phyloP scores from a whole-genome alignment of 139 green algal genomes.

The Chlorella sorokiniana region DNA sequence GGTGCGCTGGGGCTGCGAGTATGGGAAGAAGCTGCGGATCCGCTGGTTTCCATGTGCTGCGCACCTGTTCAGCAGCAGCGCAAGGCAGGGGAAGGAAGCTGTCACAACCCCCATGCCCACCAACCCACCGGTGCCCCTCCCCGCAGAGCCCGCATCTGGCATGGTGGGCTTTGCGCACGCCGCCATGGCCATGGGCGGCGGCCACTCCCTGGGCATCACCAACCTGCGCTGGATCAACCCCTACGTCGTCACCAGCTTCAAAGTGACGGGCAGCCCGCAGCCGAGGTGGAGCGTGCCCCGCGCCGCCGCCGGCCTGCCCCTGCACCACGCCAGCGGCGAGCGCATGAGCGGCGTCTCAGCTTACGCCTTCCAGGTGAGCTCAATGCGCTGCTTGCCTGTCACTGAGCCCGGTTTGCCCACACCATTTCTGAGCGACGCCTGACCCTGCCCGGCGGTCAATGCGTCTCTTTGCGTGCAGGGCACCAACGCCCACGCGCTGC shows the following conservation, averaged over 20 bases:
- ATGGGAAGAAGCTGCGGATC: background rate
- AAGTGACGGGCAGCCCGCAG: background rate
- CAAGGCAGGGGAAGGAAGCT: background rate
- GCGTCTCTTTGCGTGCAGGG: too few species aligned
- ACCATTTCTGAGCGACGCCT: background rate
- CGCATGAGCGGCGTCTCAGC: slow-evolving; percentile 60
- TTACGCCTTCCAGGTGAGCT: slow-evolving; percentile 53
- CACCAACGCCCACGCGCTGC: slow-evolving; percentile 71
- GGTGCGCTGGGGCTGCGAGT: background rate
- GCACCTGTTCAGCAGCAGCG: too few species aligned
- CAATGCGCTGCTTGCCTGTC: background rate
- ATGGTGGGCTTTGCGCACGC: slow-evolving; percentile 53
- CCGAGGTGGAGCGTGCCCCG: slow-evolving; percentile 28
- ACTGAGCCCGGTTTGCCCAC: too few species aligned
- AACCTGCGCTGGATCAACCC: slow-evolving; percentile 77
- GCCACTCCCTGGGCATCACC: slow-evolving; percentile 54
- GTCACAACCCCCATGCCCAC: background rate
- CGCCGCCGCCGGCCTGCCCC: background rate
- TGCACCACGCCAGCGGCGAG: background rate
- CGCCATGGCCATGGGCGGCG: slow-evolving; percentile 39
- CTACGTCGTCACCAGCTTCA: slow-evolving; percentile 55
- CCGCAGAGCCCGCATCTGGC: slow-evolving; percentile 81
- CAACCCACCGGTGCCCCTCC: background rate
- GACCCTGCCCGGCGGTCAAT: background rate
- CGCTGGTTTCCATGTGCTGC: background rate